A percentile compares a stretch with the other conserved stretches of the same genome.
phyloP scores from a whole-genome alignment of 2,329 filamentous ascomycete species.

The Beauveria caledonica region DNA sequence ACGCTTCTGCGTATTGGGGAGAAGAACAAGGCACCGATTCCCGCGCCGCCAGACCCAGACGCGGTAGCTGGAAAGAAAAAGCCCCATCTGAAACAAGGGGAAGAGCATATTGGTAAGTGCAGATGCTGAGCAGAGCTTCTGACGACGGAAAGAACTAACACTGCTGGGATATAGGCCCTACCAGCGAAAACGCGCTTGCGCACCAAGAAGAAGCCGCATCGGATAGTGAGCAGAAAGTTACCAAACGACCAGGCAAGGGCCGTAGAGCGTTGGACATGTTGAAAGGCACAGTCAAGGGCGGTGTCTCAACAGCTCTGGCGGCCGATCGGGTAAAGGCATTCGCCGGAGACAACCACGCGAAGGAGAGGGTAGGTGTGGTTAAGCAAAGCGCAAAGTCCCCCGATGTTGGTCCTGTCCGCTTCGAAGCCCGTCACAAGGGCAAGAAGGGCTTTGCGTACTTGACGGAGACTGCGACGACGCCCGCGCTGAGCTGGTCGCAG shows the following conservation, averaged over 20 bases:
- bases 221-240: background rate
- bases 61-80: background rate
- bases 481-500: slow-evolving; percentile 57
- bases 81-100: background rate
- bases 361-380: slow-evolving; percentile 64
- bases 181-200: background rate
- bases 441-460: slow-evolving; percentile 67
- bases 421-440: slow-evolving; percentile 62
- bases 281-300: slow-evolving; percentile 60
- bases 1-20: slow-evolving; percentile 77
- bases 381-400: slow-evolving; percentile 35
- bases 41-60: slow-evolving; percentile 38
- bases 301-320: slow-evolving; percentile 63
- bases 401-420: slow-evolving; percentile 59
- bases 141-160: background rate
- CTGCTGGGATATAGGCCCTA: background rate
- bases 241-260: background rate
- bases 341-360: slow-evolving; percentile 48
- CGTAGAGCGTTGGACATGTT: slow-evolving; percentile 37
- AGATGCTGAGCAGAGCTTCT: background rate
- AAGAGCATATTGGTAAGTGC: background rate
- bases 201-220: background rate
- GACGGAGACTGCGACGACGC: slow-evolving; percentile 56
- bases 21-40: slow-evolving; percentile 69
- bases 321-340: slow-evolving; percentile 65